Conservation (phyloP, 176 grass and related monocot species). For the Themeda triandra region DNA sequence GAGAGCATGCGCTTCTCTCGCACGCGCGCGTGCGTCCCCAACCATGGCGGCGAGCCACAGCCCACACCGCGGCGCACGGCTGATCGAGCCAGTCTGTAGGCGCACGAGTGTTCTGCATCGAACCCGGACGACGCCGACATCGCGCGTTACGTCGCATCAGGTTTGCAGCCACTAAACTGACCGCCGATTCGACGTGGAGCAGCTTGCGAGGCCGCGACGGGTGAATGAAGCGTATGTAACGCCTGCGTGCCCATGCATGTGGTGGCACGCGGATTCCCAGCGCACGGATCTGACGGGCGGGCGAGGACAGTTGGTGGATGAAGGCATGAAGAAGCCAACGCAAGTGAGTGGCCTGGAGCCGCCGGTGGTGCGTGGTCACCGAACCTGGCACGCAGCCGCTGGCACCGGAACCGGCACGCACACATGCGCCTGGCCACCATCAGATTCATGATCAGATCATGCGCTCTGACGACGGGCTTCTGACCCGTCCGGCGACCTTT, state of each 20-base stretch:
- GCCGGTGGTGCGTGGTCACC: background rate
- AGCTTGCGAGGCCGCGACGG: too few species aligned
- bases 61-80: too few species aligned
- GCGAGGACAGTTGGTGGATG: background rate
- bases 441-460: background rate
- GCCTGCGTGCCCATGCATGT: background rate
- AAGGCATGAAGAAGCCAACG: too few species aligned
- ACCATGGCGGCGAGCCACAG: background rate
- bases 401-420: background rate
- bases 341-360: background rate
- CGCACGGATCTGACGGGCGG: background rate
- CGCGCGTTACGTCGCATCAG: background rate
- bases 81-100: background rate
- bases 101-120: background rate
- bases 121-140: background rate
- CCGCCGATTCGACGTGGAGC: background rate
- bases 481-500: background rate
- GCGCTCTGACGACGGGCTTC: background rate
- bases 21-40: background rate
- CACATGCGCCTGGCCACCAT: background rate
- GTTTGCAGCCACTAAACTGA: background rate
- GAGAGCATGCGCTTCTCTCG: background rate
- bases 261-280: conserved; percentile 15
- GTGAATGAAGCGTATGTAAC: background rate
- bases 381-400: background rate